Evolutionary conservation across 108 stramenopile genomes (phyloP).

Genomic region (Cyclotella sp.): DNA sequence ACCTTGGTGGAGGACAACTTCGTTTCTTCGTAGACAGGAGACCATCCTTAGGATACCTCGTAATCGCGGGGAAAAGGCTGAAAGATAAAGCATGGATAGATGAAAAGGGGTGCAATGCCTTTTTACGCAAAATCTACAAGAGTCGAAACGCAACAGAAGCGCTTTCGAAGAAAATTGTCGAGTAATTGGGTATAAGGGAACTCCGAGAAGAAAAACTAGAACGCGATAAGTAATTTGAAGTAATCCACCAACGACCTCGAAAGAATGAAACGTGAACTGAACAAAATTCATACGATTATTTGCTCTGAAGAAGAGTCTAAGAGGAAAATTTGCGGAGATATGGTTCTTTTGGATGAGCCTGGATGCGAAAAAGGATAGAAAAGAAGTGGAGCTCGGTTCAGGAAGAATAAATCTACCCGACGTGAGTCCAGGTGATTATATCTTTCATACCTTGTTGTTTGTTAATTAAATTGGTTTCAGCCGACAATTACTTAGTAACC

Average conservation of each 20-base stretch:
- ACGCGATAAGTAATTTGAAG: slow-evolving; percentile 28
- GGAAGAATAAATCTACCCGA: slow-evolving; percentile 80
- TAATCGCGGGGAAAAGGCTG: slow-evolving; percentile 53
- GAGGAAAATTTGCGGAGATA: slow-evolving; percentile 82
- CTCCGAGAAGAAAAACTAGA: slow-evolving; percentile 69
- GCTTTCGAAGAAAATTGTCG: slow-evolving; percentile 58
- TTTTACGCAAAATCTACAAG: slow-evolving; percentile 62
- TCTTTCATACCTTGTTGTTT: too few relatives aligned
- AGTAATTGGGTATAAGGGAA: slow-evolving; percentile 62
- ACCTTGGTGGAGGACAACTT: slow-evolving; percentile 46
- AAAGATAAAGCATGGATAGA: slow-evolving; percentile 65
- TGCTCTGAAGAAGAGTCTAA: slow-evolving; percentile 85
- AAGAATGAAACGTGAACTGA: slow-evolving; percentile 44
- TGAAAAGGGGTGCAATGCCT: slow-evolving; percentile 52
- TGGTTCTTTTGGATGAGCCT: slow-evolving; percentile 60
- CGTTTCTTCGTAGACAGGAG: slow-evolving; percentile 59
- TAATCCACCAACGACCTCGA: slow-evolving; percentile 56
- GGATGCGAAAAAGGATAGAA: slow-evolving; percentile 51
- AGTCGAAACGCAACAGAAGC: slow-evolving; percentile 68
- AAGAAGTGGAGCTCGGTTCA: slow-evolving; percentile 53
- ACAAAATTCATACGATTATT: slow-evolving; percentile 56
- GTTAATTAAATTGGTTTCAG: too few relatives aligned
- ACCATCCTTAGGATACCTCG: slow-evolving; percentile 44
- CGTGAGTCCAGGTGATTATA: slow-evolving; percentile 50
- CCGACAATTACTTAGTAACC: too few relatives aligned